Evolutionary conservation across 2,329 filamentous ascomycete genomes (phyloP), one percentile per base, ranked within the genome.

Genomic region (Nemania diffusa): DNA sequence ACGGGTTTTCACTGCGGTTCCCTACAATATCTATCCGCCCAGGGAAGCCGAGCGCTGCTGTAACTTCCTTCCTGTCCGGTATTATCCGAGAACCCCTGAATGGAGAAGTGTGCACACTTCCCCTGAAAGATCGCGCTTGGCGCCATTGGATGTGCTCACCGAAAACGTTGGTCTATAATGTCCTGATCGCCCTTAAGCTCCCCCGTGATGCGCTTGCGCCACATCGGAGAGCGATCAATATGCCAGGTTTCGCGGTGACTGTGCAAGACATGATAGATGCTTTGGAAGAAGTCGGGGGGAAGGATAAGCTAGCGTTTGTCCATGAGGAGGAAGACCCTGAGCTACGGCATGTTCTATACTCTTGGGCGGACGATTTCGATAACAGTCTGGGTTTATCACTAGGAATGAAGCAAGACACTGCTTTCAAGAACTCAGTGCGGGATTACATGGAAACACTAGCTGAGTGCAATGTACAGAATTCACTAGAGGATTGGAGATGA

Each of bases 121-220:
- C 57, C 5, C 27, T 59, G 42, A 40, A 59, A 59, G 57, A 59
- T 20, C 57, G 57, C 44, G 32, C 26, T 24, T 59, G 42, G 57
- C 57, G 57, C 27, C 57, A 59, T 50, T 59, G 57, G 57, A 59
- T 59, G 57, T 59, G 27, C 9, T 59, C 57, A 34, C 57, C 57
- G 5, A 59, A 50, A 24, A 59, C 57, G 8, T 40, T 59, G 26
- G 42, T 59, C n/a, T 40, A 40, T 17, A 59, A 59, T 40, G 40
- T 59, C 32, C 27, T 48, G 11, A 40, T 59, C 13, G 42, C 57
- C 22, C 57, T 59, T 5, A 59, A 59, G 42, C 57, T 59, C n/a
- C 42, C 57, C 15, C 57, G 40, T 8, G 57, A 51, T 59, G 42
- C 57, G 32, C 42, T 59, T 15, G 26, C 57, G 26, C 57, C 46